Base-by-base conservation (phyloP, 306 rosid genomes). In the Crataegus laevigata region DNA sequence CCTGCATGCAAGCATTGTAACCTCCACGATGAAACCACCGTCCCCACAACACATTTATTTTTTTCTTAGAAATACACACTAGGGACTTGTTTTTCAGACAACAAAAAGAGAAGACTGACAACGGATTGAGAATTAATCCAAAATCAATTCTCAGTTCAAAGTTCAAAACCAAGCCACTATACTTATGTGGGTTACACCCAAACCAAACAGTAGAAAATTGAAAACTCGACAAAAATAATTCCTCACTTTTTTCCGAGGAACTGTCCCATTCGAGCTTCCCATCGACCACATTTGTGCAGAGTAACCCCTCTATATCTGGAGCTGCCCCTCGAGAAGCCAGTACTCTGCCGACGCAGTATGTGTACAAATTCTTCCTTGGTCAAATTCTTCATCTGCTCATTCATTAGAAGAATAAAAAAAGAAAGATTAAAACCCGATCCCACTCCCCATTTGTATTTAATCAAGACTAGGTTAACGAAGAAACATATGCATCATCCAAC, bases 211-310 rank as follows among this genome's bases (percentile, higher is more conserved):
- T 30, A 57, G 36, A 25, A 61, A 69, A 30, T 70, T 72, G 47
- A 82, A 63, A 70, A 78, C 75, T 73, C 79, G 77, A 78, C 3
- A 73, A 80, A 47, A 85, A 78, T 72, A 80, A 63, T 68, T 85
- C 83, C 99, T 96, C 91, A 96, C 99, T 96, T 96, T 92, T 96
- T 96, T 64, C 99, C 98, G 22, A 96, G 99, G 83, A 96, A 89
- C 83, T 92, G 99, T 70, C 99, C 99, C 97, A 96, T 96, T 76
- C 96, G 87, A 84, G 99, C 98, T 88, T 96, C 99, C 99, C 98
- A 96, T 26, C 98, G 92, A 61, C 99, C 99, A 80, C 99, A 96
- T 81, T 96, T 96, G 90, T 96, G 99, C 77, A 96, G 90, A 5
- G 99, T 96, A 57, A 96, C 99, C 69, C 99, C 99, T 80, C 99